Evolutionary conservation across 2,329 filamentous ascomycete species (phyloP), one percentile per base, ranked within the genome.

Genomic region (Zymoseptoria passerinii): DNA sequence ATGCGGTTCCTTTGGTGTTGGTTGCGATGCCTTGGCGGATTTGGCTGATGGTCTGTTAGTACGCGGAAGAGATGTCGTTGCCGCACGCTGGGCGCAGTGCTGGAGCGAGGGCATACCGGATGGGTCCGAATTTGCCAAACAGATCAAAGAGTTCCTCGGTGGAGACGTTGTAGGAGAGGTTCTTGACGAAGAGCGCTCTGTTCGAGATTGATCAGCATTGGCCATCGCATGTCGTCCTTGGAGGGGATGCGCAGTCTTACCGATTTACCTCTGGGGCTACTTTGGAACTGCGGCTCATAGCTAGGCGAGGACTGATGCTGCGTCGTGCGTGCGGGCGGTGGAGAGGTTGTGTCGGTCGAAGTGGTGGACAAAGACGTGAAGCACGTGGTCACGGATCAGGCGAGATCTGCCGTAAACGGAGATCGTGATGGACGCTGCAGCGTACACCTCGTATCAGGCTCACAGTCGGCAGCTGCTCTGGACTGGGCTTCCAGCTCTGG

Each of bases 151-250:
- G 85, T 78, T 97, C 92, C 79, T 96, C 92, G 71, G 92, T 88
- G 72, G 91, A 94, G 73, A 99, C 92, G 88, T 95, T 96, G 85
- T 96, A 97, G 88, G 92, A 95, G 81, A 97, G 85, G 85, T 99
- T 97, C 90, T 97, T 97, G 73, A 97, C 92, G 85, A 97, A 97
- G 81, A 99, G 89, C 87, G 94, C 92, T 87, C 92, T 96, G 63
- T 58, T 58, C 61, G 61, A 65, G 64, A 64, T 63, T 55, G 58
- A 50, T 59, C 53, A 60, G 54, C 54, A 53, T 54, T 54, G 50
- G 56, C 28, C 56, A 48, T 40, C 52, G 54, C 40, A 35, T 23
- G 20, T 44, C n/a, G 28, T 53, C 8, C 13, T 58, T 49, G 29
- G 55, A 19, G 23, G 58, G 40, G 35, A 48, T 53, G 54, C 40